A percentile compares a stretch with the other conserved stretches of the same genome.
Evolutionary conservation across 306 rosid genomes (phyloP).

Genomic region (Fragaria ananassa): DNA sequence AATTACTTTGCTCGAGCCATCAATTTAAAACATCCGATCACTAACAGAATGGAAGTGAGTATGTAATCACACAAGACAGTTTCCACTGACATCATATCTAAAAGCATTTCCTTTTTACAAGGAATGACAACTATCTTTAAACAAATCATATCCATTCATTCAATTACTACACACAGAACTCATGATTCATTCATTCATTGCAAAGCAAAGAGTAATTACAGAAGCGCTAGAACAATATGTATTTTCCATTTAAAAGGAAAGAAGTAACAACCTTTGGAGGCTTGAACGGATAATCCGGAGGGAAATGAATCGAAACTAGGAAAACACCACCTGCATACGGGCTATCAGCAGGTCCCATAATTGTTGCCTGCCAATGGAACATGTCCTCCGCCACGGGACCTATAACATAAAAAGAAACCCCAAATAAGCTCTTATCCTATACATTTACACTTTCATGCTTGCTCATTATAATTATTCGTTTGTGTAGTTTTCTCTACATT

Average conservation of each 20-base stretch:
- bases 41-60: neutral
- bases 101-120: neutral
- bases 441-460: neutral
- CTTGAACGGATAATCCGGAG: slow-evolving; percentile 91
- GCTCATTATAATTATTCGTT: too few relatives aligned
- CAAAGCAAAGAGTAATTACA: neutral
- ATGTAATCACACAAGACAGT: neutral
- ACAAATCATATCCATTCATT: neutral
- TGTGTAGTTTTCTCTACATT: neutral
- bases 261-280: slow-evolving; percentile 67
- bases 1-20: neutral
- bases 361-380: slow-evolving; percentile 94
- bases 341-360: slow-evolving; percentile 87
- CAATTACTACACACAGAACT: neutral
- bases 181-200: neutral
- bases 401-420: slow-evolving; percentile 17
- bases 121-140: neutral
- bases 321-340: slow-evolving; percentile 84
- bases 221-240: neutral
- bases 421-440: neutral
- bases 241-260: neutral
- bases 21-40: neutral
- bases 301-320: slow-evolving; percentile 76
- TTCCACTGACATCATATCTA: neutral
- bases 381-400: slow-evolving; percentile 96